A percentile compares a stretch with the other conserved stretches of the same genome.
Conservation (phyloP, 2,329 filamentous ascomycete genomes). For the Xylaria sp. region DNA sequence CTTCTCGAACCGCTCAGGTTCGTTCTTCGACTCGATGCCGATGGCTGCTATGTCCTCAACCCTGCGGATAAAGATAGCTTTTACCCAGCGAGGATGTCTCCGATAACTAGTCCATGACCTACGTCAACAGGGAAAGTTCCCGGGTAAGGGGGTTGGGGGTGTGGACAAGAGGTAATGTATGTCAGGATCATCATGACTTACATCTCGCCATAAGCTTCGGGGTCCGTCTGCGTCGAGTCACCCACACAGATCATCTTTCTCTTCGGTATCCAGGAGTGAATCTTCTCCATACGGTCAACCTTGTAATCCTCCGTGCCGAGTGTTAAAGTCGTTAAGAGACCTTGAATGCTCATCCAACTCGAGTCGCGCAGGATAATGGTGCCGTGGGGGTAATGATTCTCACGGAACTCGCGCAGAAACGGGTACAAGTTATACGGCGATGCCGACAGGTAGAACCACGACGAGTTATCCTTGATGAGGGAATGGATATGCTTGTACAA, state of each 20-base stretch:
- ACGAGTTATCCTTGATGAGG: slow-evolving; percentile 65
- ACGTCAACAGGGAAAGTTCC: slow-evolving; percentile 17
- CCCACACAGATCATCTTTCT: slow-evolving; percentile 86
- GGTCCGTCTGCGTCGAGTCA: slow-evolving; percentile 91
- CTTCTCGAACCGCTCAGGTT: slow-evolving; percentile 78
- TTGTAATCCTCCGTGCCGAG: slow-evolving; percentile 89
- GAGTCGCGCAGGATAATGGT: slow-evolving; percentile 86
- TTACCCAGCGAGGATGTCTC: slow-evolving; percentile 78
- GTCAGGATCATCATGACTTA: slow-evolving; percentile 54
- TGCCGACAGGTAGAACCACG: slow-evolving; percentile 93
- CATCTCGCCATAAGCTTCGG: slow-evolving; percentile 87
- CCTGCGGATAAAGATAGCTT: slow-evolving; percentile 85
- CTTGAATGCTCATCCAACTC: slow-evolving; percentile 84
- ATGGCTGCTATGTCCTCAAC: slow-evolving; percentile 77
- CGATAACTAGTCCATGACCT: slow-evolving; percentile 59
- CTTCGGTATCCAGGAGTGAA: slow-evolving; percentile 81
- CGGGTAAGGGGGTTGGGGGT: neutral
- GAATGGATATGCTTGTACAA: slow-evolving; percentile 76
- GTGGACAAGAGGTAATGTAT: neutral
- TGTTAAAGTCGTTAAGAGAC: slow-evolving; percentile 81
- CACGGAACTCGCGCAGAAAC: slow-evolving; percentile 80
- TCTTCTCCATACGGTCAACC: slow-evolving; percentile 78
- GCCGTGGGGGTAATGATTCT: slow-evolving; percentile 76
- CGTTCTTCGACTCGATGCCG: slow-evolving; percentile 78
- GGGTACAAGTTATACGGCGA: slow-evolving; percentile 95